Conservation (phyloP, 1,139 yeast genomes). For the Ashbya aceris region DNA sequence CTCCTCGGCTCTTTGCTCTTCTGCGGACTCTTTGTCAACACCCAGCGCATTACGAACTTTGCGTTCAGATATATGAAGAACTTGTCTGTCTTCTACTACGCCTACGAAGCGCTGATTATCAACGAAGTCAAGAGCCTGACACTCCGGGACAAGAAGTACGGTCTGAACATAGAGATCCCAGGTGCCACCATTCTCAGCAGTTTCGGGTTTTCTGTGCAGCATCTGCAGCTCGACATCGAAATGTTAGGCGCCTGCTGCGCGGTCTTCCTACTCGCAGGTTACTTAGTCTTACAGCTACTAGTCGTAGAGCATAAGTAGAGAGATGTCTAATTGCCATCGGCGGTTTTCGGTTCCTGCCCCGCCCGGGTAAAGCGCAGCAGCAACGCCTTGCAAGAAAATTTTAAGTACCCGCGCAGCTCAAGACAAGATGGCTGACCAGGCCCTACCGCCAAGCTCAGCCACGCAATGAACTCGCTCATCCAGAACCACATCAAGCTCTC, state of each 20-base stretch:
- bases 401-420: too few species aligned
- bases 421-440: too few species aligned
- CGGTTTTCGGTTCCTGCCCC: too few species aligned
- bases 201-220: slow-evolving; percentile 83
- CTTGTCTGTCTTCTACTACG: slow-evolving; percentile 86
- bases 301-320: slow-evolving; percentile 64
- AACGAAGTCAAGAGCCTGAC: slow-evolving; percentile 89
- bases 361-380: too few species aligned
- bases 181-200: slow-evolving; percentile 95
- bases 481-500: slow-evolving; percentile 29
- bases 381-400: too few species aligned
- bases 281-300: slow-evolving; percentile 58
- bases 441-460: not conserved
- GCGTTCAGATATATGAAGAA: slow-evolving; percentile 69
- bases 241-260: slow-evolving; percentile 43
- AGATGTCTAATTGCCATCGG: not conserved
- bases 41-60: slow-evolving; percentile 38
- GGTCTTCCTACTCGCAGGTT: slow-evolving; percentile 57
- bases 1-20: slow-evolving; percentile 76
- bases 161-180: slow-evolving; percentile 92
- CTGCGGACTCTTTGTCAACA: slow-evolving; percentile 88
- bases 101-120: slow-evolving; percentile 83
- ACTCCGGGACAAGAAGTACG: slow-evolving; percentile 80
- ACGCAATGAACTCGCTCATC: slow-evolving; percentile 12
- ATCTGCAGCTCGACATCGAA: slow-evolving; percentile 56